These are phyloP conservation scores for Ceriops tagal DNA, from an alignment of 345 rosid species.

Conservation along the genomic window DNA sequence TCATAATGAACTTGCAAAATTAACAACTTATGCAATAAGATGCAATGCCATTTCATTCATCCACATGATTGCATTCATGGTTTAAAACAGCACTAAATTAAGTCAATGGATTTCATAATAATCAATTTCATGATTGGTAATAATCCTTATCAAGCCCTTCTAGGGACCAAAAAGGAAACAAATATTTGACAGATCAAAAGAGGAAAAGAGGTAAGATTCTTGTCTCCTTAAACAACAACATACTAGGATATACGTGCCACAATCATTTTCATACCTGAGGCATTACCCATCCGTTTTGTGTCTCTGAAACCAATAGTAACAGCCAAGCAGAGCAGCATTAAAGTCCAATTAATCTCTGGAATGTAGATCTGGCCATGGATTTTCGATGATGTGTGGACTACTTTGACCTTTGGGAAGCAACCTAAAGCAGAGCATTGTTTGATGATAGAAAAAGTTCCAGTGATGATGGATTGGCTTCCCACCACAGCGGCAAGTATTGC, in stretches of 20 bases:
- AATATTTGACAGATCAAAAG: no score
- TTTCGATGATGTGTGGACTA: conserved; percentile 83
- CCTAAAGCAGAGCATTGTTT: conserved; percentile 84
- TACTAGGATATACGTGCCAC: background rate
- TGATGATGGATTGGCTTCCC: conserved; percentile 90
- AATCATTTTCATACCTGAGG: conserved; percentile 55
- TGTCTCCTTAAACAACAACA: no score
- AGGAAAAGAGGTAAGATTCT: no score
- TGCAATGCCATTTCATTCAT: no score
- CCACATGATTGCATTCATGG: no score
- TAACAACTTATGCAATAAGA: no score
- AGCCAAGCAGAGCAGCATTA: conserved; percentile 84
- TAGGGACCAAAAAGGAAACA: no score
- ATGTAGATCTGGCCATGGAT: conserved; percentile 93
- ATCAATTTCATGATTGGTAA: no score
- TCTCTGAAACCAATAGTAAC: conserved; percentile 89
- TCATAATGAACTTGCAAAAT: no score
- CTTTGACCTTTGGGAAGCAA: conserved; percentile 84
- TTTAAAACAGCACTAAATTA: no score
- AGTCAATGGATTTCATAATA: no score
- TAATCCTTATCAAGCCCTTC: no score
- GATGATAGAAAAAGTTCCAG: conserved; percentile 89
- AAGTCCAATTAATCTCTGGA: conserved; percentile 89
- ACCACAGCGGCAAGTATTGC: conserved; percentile 95
- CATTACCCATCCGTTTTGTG: conserved; percentile 76